Conservation (phyloP, 2,329 filamentous ascomycete genomes). For the Aspergillus fumigatus region DNA sequence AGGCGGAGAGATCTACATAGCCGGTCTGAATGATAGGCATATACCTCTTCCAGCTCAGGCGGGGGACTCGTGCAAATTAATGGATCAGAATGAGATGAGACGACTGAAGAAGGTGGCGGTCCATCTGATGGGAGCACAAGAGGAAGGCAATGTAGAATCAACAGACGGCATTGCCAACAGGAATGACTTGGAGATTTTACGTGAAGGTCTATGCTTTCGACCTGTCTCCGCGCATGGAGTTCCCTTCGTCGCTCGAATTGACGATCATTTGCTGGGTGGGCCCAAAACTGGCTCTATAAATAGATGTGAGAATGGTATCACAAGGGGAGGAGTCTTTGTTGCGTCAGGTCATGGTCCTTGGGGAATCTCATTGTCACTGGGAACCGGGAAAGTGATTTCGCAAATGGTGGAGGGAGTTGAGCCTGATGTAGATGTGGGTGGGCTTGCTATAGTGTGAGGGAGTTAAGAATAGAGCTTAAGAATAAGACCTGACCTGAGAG, state of each 20-base stretch:
- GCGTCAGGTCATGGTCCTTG: constrained; percentile 72
- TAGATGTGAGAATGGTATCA: constrained; percentile 38
- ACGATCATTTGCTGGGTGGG: constrained; percentile 53
- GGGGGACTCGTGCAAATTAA: constrained; percentile 29
- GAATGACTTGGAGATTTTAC: constrained; percentile 58
- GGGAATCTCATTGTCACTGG: constrained; percentile 62
- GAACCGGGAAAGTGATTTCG: constrained; percentile 66
- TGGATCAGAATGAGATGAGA: constrained; percentile 41
- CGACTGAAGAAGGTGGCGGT: constrained; percentile 29
- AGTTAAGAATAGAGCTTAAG: constrained; percentile 37
- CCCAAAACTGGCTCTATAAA: constrained; percentile 39
- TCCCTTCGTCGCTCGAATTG: constrained; percentile 59
- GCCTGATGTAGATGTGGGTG: constrained; percentile 57
- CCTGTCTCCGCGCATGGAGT: constrained; percentile 61
- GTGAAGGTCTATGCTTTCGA: constrained; percentile 67
- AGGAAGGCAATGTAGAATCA: constrained; percentile 7
- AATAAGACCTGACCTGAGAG: background rate
- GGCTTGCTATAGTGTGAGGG: constrained; percentile 48
- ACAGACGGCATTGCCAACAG: constrained; percentile 27
- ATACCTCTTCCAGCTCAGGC: constrained; percentile 58
- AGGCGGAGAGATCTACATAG: constrained; percentile 67
- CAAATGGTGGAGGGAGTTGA: constrained; percentile 62
- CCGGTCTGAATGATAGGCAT: constrained; percentile 61
- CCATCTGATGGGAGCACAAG: constrained; percentile 30
- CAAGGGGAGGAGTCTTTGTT: constrained; percentile 60